Base-by-base conservation (phyloP, 768 basidiomycete genomes). In the Chalciporus chontae region DNA sequence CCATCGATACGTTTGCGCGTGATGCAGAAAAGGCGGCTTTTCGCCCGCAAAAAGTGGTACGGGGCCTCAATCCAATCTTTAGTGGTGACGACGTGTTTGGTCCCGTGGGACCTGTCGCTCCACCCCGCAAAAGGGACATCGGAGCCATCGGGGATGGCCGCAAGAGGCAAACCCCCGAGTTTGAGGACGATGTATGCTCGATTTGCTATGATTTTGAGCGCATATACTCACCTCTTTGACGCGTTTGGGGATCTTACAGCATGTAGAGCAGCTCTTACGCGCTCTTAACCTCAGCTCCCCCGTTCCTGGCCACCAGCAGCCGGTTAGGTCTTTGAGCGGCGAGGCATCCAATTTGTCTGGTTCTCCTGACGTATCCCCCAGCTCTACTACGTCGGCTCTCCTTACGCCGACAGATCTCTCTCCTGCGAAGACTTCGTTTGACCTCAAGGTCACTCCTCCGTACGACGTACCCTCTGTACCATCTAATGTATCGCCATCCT, bases 131-230 rank as follows among this genome's bases (percentile, higher is more conserved):
- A 55, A 74, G 65, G 56, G 67, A 70, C 51, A 73, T 89, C 43
- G 87, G 88, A 5, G 85, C 86, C 61, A 83, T 90, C 63, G 89
- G 88, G 40, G 89, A 91, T 59, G 88, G 87, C 14, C 78, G 86
- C 57, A 87, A 83, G 68, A 83, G 77, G 64, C 72, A 69, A 45
- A 77, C 71, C 42, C 78, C 83, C 5, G 79, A 76, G 40, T 77
- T 77, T 40, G 81, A 78, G 36, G 77, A 83, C 56, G 74, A 68
- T 50, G 58, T 57, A 55, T 48, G 65, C 65, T 59, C 62, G 56
- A 55, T 61, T 52, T 48, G 39, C 45, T 15, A 24, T n/a, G 47
- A 10, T 57, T 61, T 52, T 8, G 0, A 13, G 50, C 62, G 61
- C 63, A 64, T 67, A 69, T 65, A 69, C 50, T 56, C 65, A 62